Base-by-base conservation (phyloP, 2,329 filamentous ascomycete genomes). In the Penicillium sp. region DNA sequence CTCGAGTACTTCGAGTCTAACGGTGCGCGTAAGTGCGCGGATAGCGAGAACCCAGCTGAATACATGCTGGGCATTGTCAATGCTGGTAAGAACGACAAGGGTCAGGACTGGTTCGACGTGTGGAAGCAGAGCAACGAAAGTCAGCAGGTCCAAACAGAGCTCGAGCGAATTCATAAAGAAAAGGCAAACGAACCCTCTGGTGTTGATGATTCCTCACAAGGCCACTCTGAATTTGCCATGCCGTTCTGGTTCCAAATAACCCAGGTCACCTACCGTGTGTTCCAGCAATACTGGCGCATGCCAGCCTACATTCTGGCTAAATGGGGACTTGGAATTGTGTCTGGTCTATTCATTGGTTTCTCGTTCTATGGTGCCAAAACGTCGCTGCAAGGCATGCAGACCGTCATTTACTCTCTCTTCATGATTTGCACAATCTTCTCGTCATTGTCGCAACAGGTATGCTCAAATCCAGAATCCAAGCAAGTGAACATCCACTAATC, bases 201-300 rank as follows among this genome's bases (percentile, higher is more conserved):
- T 17, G 31, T 29, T 3, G 60, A 66, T 10, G 73, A 73, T 12
- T 61, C 72, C 25, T n/a, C 82, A 48, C 79, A 81, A 10, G 76
- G 76, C 60, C 87, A 86, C 72, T 82, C 84, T 61, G 89, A 94
- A 68, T 95, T 94, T 58, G 91, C 91, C 5, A 88, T 89, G 23
- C 84, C 89, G 0, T 89, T 93, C 69, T 70, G 64, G 55, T 70
- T 77, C 7, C 91, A 96, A 74, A 75, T 93, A 29, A 75, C 73
- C 50, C 81, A 86, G 67, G 89, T 92, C 56, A 83, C 84, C 6
- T 74, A 82, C 63, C 90, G 91, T 67, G 89, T 93, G 25, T 93
- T 93, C 79, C 84, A 93, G 72, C 90, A 95, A 72, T 94, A 93
- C 82, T 96, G 91, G 91, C 88, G 91, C 59, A 91, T 87, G 2